Base-by-base conservation (phyloP, 2,329 filamentous ascomycete genomes). In the Fusarium cyanostomum region DNA sequence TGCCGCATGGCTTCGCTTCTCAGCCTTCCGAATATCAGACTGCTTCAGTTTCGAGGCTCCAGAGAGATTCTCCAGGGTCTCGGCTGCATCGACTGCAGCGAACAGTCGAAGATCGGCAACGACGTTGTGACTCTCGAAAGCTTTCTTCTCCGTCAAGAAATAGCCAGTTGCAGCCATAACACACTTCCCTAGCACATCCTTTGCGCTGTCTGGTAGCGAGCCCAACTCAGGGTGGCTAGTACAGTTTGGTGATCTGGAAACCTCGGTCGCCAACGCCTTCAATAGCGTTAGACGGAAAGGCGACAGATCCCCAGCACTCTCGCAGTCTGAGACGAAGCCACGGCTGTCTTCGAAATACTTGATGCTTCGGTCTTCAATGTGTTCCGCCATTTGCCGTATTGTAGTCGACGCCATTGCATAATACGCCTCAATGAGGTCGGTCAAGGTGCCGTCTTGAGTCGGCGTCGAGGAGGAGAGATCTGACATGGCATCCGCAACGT, bases 381-480 rank as follows among this genome's bases (percentile, higher is more conserved):
- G 75, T 2, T 77, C 75, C 2, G 76, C 71, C 80, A 83, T 82
- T 65, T 82, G 81, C 34, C 73, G 78, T 28, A 80, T 66, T 2
- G 73, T 75, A 9, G 68, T 61, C 8, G 67, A 70, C 2, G 75
- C 72, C 69, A 78, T 70, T 9, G 34, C 52, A 34, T 64, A 73
- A 49, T 73, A 78, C 16, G 74, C 70, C 41, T 72, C 69, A 13
- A 77, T 69, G 12, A 78, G 56, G 50, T 79, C 76, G 6, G 73
- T 59, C 21, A 73, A 49, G 8, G 59, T 66, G 31, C 71, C 72
- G 26, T 72, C 66, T 27, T 70, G 56, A 3, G 56, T 59, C 4
- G 70, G 55, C 7, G 66, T 53, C 37, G 72, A 71, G 28, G 65
- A 64, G 13, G 67, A 68, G 18, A 75, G 35, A 31, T 52, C 60